Percentiles rank a stretch among this genome's conserved stretches.
phyloP scores from a whole-genome alignment of 148 eudicot genomes.

The Vaccinium darrowii region DNA sequence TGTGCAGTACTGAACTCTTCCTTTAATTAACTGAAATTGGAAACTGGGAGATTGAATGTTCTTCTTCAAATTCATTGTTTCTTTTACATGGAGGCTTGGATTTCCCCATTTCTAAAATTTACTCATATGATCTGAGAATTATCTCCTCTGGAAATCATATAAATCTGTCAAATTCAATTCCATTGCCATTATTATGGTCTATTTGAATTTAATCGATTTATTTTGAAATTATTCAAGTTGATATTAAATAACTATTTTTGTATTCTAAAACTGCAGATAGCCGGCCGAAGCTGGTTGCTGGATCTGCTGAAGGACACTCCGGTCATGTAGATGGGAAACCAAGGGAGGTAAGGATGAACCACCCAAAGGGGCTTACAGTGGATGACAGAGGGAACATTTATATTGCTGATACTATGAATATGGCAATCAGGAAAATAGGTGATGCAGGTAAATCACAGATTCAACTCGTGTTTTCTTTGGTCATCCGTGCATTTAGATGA shows the following conservation, averaged over 20 bases:
- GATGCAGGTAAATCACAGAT: slow-evolving; percentile 61
- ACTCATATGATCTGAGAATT: neutral
- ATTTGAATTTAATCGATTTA: neutral
- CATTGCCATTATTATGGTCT: neutral
- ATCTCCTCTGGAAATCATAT: neutral
- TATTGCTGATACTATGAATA: slow-evolving; percentile 88
- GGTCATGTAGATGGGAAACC: slow-evolving; percentile 92
- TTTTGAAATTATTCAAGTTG: neutral
- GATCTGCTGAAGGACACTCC: slow-evolving; percentile 89
- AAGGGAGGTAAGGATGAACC: slow-evolving; percentile 87
- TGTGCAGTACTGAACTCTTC: neutral
- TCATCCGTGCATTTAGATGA: no score
- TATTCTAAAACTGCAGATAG: slow-evolving; percentile 54
- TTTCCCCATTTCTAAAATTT: neutral
- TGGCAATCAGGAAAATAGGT: slow-evolving; percentile 89
- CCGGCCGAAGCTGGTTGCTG: slow-evolving; percentile 87
- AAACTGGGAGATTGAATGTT: neutral
- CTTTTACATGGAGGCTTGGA: neutral
- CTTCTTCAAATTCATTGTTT: neutral
- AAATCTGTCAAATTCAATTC: neutral
- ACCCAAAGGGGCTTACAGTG: slow-evolving; percentile 87
- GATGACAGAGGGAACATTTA: slow-evolving; percentile 92
- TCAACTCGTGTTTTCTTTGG: neutral
- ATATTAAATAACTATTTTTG: neutral
- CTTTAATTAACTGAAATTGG: neutral